Evolutionary conservation across 805 yeast genomes (phyloP), one percentile per base, ranked within the genome.

Genomic region (Nakazawaea molendinolei): DNA sequence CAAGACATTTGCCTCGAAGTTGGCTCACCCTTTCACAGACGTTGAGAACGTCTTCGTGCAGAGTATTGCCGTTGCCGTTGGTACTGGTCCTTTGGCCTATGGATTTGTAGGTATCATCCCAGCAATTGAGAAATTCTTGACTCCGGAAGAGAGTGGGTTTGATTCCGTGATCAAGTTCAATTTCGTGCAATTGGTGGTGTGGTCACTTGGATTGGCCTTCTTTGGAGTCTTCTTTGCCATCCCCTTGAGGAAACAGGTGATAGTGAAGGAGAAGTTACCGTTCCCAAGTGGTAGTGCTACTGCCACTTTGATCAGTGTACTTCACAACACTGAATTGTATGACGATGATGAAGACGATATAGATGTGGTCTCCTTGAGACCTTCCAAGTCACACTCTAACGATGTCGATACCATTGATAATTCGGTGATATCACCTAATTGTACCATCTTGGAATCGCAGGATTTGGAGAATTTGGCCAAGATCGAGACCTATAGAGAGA

Each of bases 231-330:
- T 90, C 57, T 87, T 90, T 58, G 97, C 97, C 3, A 76, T 90
- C 19, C 90, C 96, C 1, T 63, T 90, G 34, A 68, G 97, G 44
- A 74, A 73, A 43, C 95, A 87, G 53, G 95, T 89, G 14, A 80
- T 90, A 23, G 74, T 87, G n/a, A 76, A 74, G 48, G 95, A 87
- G 49, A 85, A 85, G 51, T 67, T 92, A 24, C 85, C 89, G 2
- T 90, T 90, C 51, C 98, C 98, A 0, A 84, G 95, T 27, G 98
- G 98, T 0, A 76, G 85, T 44, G 97, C 98, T 2, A 92, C 97
- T 0, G 97, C 96, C 0, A 86, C 95, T 3, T 65, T 90, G 46
- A 90, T 90, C 15, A 75, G 89, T 1, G 96, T 92, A 1, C 65
- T 90, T 23, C 95, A 85, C 57, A 80, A 83, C 20, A 75, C 86